Base-by-base conservation (phyloP, 257 asterid species). In the Catharanthus roseus region DNA sequence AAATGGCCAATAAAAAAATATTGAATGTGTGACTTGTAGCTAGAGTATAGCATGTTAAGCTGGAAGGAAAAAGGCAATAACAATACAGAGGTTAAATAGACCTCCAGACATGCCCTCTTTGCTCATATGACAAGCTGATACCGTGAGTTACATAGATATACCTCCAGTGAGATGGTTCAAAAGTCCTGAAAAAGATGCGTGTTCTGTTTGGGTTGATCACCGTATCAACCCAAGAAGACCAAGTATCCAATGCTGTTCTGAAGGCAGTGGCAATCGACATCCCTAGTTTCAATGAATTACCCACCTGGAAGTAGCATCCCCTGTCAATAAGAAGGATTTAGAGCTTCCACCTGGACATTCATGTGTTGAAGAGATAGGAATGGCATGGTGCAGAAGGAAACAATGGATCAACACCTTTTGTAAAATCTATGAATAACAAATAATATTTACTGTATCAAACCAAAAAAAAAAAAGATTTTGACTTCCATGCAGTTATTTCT, bases 141-240 rank as follows among this genome's bases (percentile, higher is more conserved):
- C n/a, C 72, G 45, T 33, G 51, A 72, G 60, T 60, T 31, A 67
- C 61, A 31, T 15, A 54, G 42, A 63, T 60, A 56, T 86, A 89
- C 96, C 93, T 87, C 96, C 96, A 89, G 73, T 87, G 96, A 78
- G 95, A 87, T 45, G 96, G 95, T 77, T 89, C 96, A 71, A 85
- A 89, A 7, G 95, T 89, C 77, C 95, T 83, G 71, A 89, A 87
- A 78, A 89, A 89, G 55, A 89, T 76, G 13, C 70, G 87, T 11
- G 96, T 87, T 73, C 74, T 81, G 56, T 76, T 81, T 2, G 92
- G 82, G 73, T 88, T 72, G 39, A 88, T 82, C 80, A 16, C 79
- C 75, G 49, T 66, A 78, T 89, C 91, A 56, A 89, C 83, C 96
- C 93, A 89, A 75, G 90, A 78, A 70, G 90, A 82, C 96, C 96